Evolutionary conservation across 2,329 filamentous ascomycete genomes (phyloP), one percentile per base, ranked within the genome.

Genomic region (Paecilomyces variotii): DNA sequence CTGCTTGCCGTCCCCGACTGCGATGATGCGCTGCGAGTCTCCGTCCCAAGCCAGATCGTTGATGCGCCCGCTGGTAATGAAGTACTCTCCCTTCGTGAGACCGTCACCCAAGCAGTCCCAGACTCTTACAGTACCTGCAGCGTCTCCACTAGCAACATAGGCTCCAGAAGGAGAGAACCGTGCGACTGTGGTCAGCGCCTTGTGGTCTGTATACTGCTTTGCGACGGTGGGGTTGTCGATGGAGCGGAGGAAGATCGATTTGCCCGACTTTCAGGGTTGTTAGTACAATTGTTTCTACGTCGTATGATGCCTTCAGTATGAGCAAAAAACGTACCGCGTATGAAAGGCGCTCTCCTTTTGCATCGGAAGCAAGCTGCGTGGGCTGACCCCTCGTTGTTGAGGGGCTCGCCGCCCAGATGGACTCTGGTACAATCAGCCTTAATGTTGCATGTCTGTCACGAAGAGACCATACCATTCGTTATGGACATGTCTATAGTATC

Each of bases 1-100:
- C 78, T 97, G 91, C 70, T 93, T 92, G 56, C 94, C 94, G 67
- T 97, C 90, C 52, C 94, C 94, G 4, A 99, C 93, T 2, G 93
- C 94, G 68, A 97, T 97, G 70, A 99, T 88, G 55, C 94, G 88
- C 79, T 97, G 92, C 61, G 90, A 96, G 76, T 99, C 94, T 59
- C 92, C 93, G 69, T 97, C 94, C 92, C 94, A 99, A 1, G 91
- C 93, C 64, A 99, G 85, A 73, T 99, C 94, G 72, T 96, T 96
- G 77, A 99, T 93, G 57, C 90, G 88, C 11, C 94, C 94, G 34
- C 90, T 91, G 69, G 97, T 92, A 76, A 97, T 97, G 70, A 86
- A 84, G 76, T 96, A 97, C 75, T 97, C 93, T 65, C 92, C 90
- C 75, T 95, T 96, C 53, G 91, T 96, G 68, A 87, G 90, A 53